Evolutionary conservation across 768 basidiomycete genomes (phyloP), one percentile per base, ranked within the genome.

Genomic region (Butyriboletus loyo): DNA sequence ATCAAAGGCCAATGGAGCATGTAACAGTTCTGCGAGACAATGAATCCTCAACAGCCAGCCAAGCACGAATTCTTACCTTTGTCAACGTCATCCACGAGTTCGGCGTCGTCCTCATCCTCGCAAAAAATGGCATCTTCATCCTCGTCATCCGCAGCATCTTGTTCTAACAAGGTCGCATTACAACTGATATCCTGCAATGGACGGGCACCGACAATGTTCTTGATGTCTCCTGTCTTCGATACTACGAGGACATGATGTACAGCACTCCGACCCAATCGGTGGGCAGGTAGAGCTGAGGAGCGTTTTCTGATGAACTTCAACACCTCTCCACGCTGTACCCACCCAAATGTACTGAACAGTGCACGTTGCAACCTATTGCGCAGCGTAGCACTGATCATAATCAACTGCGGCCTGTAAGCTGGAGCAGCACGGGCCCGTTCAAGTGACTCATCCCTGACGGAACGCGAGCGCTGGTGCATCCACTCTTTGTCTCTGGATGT

Each of bases 331-430:
- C 65, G 70, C 58, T 73, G 72, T 58, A 87, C 63, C 85, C 85
- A 89, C 11, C 79, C 79, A 57, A 78, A 85, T 49, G 81, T 75
- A 44, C 71, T 71, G 53, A 78, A 79, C 32, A 88, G 52, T 27
- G 70, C 62, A 14, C 37, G 57, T 43, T 59, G 62, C 49, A 70
- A 71, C 53, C 77, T 78, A 45, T 71, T 75, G 38, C 81, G 75
- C 56, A 91, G 72, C 7, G 88, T 90, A 37, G 89, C 89, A 62
- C 86, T 89, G 44, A 83, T 78, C 62, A 88, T 67, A 38, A 90
- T 72, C 48, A 88, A 66, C 64, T 89, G 89, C 22, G 86, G 81
- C 25, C 55, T 71, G 67, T 43, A 21, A 21, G 38, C 36, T n/a
- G 49, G 49, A 35, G 48, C 11, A 39, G 46, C 44, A 32, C 53